Evolutionary conservation across 805 yeast species (phyloP).

Genomic region (Candida sphagnicola): DNA sequence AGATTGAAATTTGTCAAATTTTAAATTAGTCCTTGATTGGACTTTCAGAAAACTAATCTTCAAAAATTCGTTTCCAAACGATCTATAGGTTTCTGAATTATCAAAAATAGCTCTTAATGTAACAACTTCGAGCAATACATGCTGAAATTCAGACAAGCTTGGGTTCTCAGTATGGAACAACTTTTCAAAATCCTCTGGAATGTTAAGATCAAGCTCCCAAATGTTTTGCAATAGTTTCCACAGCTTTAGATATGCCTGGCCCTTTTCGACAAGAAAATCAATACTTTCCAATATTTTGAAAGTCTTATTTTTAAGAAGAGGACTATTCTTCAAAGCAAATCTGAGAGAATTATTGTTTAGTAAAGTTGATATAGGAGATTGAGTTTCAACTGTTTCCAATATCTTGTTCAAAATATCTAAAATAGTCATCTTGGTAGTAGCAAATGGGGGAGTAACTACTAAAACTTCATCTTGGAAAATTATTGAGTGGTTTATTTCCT

Average conservation of each 20-base stretch:
- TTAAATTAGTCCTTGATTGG: constrained; percentile 47
- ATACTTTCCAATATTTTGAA: constrained; percentile 14
- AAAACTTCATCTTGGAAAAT: constrained; percentile 34
- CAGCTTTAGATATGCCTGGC: constrained; percentile 33
- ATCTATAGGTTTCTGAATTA: constrained; percentile 34
- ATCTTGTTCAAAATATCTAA: constrained; percentile 15
- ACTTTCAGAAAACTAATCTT: constrained; percentile 48
- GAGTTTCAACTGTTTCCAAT: constrained; percentile 16
- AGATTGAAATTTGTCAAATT: constrained; percentile 58
- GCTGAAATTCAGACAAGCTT: constrained; percentile 43
- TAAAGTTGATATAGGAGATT: constrained; percentile 7
- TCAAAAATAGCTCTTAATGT: constrained; percentile 47
- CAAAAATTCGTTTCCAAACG: constrained; percentile 34
- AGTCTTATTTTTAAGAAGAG: constrained; percentile 2
- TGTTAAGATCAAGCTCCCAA: constrained; percentile 49
- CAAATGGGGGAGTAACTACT: constrained; percentile 37
- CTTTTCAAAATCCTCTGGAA: constrained; percentile 32
- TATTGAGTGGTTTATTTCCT: constrained; percentile 25
- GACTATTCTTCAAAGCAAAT: not conserved
- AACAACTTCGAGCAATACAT: constrained; percentile 40
- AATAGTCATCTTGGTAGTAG: constrained; percentile 27
- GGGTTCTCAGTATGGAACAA: constrained; percentile 14
- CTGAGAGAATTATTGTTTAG: not conserved
- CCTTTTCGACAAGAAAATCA: constrained; percentile 25
- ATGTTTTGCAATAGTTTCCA: constrained; percentile 58